Evolutionary conservation across 495 filamentous ascomycete species (phyloP), one percentile per base, ranked within the genome.

Genomic region (Aspergillus biplanus): DNA sequence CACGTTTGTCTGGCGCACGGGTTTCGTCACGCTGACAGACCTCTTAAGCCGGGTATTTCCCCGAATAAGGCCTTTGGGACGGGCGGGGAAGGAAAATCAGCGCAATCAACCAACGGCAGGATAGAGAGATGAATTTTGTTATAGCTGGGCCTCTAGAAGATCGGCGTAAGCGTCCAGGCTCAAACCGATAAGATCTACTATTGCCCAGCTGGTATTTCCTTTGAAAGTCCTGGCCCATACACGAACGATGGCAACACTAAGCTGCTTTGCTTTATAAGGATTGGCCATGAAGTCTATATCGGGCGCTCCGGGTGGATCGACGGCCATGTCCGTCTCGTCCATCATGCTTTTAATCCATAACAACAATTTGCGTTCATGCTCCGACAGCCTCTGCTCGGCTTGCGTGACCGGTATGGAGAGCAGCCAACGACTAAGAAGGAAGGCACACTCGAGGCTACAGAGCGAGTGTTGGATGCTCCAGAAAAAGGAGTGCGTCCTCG

Each of bases 321-420:
- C 86, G 48, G 88, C 87, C 71, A 90, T 88, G 63, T 90, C 87
- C 8, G 89, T 91, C 78, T 92, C 89, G 68, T 90, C 86, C 66
- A 92, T 82, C 85, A 92, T 89, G 66, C 85, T 87, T 56, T 87
- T 85, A 42, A 92, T 81, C 80, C 85, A 89, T 46, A 86, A 74
- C 21, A 90, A 81, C 9, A 91, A 77, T 62, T 85, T 86, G 56
- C 78, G 78, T 70, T 92, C 89, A 57, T 92, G 78, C 32, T 80
- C 80, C 2, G 78, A 80, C 21, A 82, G 64, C 44, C 75, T 70
- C 53, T 81, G 80, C 44, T 81, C 78, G 5, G 77, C 69, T 52
- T 80, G 78, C 0, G 79, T 80, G 7, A 72, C 64, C 13, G 82
- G 81, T 21, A 85, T 79, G 8, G 74, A 72, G 12, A 81, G 78